Evolutionary conservation across 305 asterid genomes (phyloP).

Genomic region (Fraxinus xanthoxyloides): DNA sequence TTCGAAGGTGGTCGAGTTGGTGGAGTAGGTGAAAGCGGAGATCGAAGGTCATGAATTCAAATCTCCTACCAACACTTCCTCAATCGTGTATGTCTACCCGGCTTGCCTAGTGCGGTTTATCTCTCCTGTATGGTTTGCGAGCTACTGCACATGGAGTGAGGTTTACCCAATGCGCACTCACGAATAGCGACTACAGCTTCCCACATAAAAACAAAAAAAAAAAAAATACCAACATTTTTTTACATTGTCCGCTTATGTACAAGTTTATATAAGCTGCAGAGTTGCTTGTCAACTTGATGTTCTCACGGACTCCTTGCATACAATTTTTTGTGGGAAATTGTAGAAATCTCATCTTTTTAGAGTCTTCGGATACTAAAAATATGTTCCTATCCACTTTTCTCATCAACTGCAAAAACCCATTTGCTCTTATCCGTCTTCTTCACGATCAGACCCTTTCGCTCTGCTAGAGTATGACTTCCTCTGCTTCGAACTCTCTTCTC

Average conservation of each 20-base stretch:
- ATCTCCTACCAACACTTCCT: no score
- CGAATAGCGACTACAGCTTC: no score
- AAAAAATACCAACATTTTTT: not conserved
- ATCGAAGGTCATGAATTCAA: no score
- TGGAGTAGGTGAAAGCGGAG: no score
- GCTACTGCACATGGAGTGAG: no score
- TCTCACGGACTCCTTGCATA: conserved; percentile 2
- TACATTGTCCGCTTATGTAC: not conserved
- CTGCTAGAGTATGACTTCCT: conserved; percentile 26
- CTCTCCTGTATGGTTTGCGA: no score
- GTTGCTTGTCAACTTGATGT: not conserved
- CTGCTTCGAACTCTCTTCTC: conserved; percentile 32
- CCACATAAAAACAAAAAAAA: no score
- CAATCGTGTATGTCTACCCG: no score
- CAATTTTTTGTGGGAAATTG: not conserved
- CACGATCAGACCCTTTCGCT: not conserved
- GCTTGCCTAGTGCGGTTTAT: no score
- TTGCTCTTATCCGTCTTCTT: conserved; percentile 14
- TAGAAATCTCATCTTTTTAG: not conserved
- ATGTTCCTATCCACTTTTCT: conserved; percentile 63
- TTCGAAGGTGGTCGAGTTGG: no score
- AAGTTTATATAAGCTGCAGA: not conserved
- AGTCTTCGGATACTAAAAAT: conserved; percentile 26
- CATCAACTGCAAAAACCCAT: conserved; percentile 33
- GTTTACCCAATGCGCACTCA: no score